phyloP scores from a whole-genome alignment of 768 basidiomycete genomes.

The Podaxis sp. region DNA sequence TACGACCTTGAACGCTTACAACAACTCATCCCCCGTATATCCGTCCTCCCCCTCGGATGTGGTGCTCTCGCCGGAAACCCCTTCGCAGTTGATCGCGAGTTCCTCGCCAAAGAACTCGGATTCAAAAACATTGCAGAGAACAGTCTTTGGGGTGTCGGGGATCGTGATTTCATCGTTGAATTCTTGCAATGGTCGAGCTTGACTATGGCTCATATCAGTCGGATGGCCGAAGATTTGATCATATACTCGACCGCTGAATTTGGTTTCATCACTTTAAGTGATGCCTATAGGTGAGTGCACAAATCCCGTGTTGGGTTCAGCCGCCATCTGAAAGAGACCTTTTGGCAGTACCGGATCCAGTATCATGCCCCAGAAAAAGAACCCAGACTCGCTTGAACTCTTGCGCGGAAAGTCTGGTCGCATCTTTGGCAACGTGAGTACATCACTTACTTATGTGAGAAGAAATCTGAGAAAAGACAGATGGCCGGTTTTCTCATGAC shows the following conservation, averaged over 20 bases:
- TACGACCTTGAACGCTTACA: conserved; percentile 84
- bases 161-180: conserved; percentile 96
- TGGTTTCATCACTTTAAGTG: conserved; percentile 90
- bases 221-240: conserved; percentile 94
- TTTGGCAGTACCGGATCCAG: conserved; percentile 87
- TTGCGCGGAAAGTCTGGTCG: conserved; percentile 95
- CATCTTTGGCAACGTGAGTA: conserved; percentile 83
- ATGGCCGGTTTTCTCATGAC: conserved; percentile 99
- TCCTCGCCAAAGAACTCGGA: conserved; percentile 86
- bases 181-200: conserved; percentile 96
- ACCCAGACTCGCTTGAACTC: conserved; percentile 94
- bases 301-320: neutral
- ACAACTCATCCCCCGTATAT: conserved; percentile 85
- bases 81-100: conserved; percentile 90
- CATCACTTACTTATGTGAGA: neutral
- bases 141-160: conserved; percentile 94
- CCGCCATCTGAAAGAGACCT: neutral
- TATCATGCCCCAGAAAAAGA: conserved; percentile 99
- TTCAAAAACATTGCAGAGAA: conserved; percentile 91
- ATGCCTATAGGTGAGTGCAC: conserved; percentile 82
- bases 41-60: conserved; percentile 90
- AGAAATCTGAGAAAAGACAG: conserved; percentile 33
- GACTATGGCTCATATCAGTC: conserved; percentile 90
- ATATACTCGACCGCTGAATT: conserved; percentile 98
- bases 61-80: conserved; percentile 97